These are phyloP conservation scores for Pisolithus albus DNA, from an alignment of 768 basidiomycete species.

Conservation along the genomic window DNA sequence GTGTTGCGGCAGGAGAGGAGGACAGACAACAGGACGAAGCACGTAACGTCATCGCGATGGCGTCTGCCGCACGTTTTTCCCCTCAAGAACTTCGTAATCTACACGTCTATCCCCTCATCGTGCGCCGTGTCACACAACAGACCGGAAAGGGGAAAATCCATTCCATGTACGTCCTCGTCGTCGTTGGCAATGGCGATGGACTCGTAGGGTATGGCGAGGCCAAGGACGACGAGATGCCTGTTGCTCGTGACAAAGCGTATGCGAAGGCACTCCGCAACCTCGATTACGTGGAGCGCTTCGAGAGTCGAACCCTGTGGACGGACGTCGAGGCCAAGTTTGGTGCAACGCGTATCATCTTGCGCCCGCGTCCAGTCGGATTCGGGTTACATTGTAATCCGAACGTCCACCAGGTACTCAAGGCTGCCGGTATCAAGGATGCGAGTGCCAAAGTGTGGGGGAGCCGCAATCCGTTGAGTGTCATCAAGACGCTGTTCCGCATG, in stretches of 20 bases:
- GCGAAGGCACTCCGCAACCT: conserved; percentile 74
- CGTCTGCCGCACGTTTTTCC: conserved; percentile 12
- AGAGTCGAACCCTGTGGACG: conserved; percentile 91
- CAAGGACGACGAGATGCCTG: conserved; percentile 53
- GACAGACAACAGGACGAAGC: conserved; percentile 16
- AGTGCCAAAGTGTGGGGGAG: conserved; percentile 96
- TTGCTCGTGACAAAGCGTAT: conserved; percentile 54
- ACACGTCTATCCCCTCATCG: conserved; percentile 36
- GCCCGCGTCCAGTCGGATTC: conserved; percentile 84
- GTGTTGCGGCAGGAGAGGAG: not conserved
- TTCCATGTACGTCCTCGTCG: conserved; percentile 52
- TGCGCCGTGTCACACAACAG: conserved; percentile 71
- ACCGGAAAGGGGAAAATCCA: conserved; percentile 90
- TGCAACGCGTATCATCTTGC: conserved; percentile 69
- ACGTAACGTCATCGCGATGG: conserved; percentile 10
- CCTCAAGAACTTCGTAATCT: conserved; percentile 25
- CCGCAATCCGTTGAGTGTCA: conserved; percentile 59
- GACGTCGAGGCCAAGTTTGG: conserved; percentile 83
- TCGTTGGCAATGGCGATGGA: conserved; percentile 80
- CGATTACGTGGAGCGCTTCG: conserved; percentile 93
- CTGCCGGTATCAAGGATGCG: conserved; percentile 91
- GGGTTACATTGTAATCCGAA: conserved; percentile 86
- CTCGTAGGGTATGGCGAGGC: conserved; percentile 79
- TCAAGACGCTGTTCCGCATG: conserved; percentile 79
- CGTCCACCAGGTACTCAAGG: conserved; percentile 83